These are phyloP conservation scores for Takashimella tepidaria DNA, from an alignment of 1,284 basidiomycete species.

Conservation along the genomic window DNA sequence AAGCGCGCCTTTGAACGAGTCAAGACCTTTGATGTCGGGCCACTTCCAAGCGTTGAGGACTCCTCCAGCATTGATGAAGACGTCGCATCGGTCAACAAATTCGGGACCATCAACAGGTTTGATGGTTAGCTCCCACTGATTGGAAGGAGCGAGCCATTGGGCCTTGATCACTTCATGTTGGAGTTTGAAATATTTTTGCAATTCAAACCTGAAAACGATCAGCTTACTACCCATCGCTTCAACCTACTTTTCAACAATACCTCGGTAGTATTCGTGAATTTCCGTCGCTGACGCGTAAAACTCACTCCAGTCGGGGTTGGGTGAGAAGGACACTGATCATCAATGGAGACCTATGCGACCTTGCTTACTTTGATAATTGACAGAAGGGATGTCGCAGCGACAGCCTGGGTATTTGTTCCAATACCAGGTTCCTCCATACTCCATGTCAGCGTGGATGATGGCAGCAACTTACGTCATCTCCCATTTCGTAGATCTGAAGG, in stretches of 20 bases:
- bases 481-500: constrained; percentile 21
- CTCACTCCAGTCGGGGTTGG: constrained; percentile 21
- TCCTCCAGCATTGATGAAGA: constrained; percentile 35
- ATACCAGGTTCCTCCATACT: constrained; percentile 26
- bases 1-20: constrained; percentile 27
- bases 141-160: constrained; percentile 23
- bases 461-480: constrained; percentile 12
- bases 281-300: constrained; percentile 28
- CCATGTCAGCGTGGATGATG: neutral
- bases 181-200: constrained; percentile 25
- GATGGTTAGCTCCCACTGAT: constrained; percentile 29
- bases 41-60: constrained; percentile 26
- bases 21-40: constrained; percentile 30
- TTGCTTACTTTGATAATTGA: constrained; percentile 28
- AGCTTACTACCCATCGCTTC: too few relatives aligned
- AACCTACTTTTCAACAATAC: constrained; percentile 21
- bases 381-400: constrained; percentile 32
- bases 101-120: constrained; percentile 4
- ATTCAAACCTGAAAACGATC: constrained; percentile 7
- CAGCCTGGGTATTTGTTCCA: constrained; percentile 32
- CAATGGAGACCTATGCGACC: neutral
- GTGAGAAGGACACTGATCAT: constrained; percentile 16
- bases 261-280: constrained; percentile 28
- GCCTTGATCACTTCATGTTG: constrained; percentile 22
- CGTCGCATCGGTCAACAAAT: constrained; percentile 23